Evolutionary conservation across 768 basidiomycete genomes (phyloP).

Genomic region (Fistulinella prunicolor): DNA sequence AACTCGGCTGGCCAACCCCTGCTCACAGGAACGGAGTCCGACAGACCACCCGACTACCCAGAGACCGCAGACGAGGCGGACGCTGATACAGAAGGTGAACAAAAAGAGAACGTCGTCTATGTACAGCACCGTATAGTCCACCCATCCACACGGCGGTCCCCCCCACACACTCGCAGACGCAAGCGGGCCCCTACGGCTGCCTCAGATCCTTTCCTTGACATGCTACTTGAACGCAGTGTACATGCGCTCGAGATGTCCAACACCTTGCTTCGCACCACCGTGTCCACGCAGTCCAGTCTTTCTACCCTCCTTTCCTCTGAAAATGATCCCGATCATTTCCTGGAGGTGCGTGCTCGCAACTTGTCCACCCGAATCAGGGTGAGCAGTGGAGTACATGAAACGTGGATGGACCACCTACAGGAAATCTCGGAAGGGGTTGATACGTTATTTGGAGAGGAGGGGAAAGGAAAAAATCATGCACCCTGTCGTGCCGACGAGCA

Average conservation of each 20-base stretch:
- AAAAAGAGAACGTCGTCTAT: slow-evolving; percentile 20
- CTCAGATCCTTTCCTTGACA: slow-evolving; percentile 63
- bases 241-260: slow-evolving; percentile 87
- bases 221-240: slow-evolving; percentile 77
- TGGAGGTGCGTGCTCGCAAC: slow-evolving; percentile 48
- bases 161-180: slow-evolving; percentile 22
- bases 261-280: slow-evolving; percentile 68
- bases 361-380: slow-evolving; percentile 51
- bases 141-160: slow-evolving; percentile 34
- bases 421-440: slow-evolving; percentile 65
- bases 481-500: slow-evolving; percentile 12
- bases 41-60: slow-evolving; percentile 72
- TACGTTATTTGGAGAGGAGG: slow-evolving; percentile 43
- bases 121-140: slow-evolving; percentile 28
- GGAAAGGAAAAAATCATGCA: slow-evolving; percentile 8
- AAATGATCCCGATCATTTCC: slow-evolving; percentile 41
- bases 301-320: slow-evolving; percentile 49
- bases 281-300: slow-evolving; percentile 62
- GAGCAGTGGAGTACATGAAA: slow-evolving; percentile 43
- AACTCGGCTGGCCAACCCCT: slow-evolving; percentile 13
- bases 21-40: slow-evolving; percentile 39
- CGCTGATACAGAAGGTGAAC: slow-evolving; percentile 54
- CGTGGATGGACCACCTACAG: slow-evolving; percentile 68
- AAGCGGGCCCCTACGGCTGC: slow-evolving; percentile 26
- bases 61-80: slow-evolving; percentile 78